Evolutionary conservation across 148 eudicot genomes (phyloP).

Genomic region (Talinum fruticosum): DNA sequence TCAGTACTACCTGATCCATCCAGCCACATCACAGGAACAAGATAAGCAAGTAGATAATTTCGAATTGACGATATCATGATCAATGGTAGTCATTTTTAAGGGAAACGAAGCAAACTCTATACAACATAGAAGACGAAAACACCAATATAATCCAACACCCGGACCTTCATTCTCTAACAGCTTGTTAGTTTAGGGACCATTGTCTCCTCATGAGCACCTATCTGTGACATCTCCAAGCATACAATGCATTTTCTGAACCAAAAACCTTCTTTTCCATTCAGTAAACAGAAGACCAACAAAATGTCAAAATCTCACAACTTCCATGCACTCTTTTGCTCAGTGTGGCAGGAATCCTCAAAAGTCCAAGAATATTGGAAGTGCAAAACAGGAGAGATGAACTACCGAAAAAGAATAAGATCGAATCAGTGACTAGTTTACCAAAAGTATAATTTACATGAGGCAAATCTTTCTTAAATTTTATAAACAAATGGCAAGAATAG

Average conservation of each 20-base stretch:
- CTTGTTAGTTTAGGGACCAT: background rate
- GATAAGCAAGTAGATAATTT: background rate
- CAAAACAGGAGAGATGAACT: background rate
- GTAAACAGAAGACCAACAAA: background rate
- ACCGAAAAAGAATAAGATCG: background rate
- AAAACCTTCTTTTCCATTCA: background rate
- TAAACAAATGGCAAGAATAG: background rate
- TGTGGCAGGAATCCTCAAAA: background rate
- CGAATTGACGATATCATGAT: background rate
- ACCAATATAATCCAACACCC: background rate
- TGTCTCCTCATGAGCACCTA: background rate
- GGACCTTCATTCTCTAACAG: background rate
- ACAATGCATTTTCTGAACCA: too few relatives aligned
- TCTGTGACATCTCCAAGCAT: background rate
- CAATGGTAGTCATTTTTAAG: background rate
- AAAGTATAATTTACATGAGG: slow-evolving; percentile 15
- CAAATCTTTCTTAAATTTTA: background rate
- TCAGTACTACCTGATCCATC: background rate
- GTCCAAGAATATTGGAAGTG: background rate
- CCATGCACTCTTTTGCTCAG: background rate
- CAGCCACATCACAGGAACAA: background rate
- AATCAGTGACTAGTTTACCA: slow-evolving; percentile 3
- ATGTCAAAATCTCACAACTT: background rate
- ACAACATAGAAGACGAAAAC: background rate
- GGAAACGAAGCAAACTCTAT: background rate